Base-by-base conservation (phyloP, 2,329 filamentous ascomycete species). In the Coniochaeta prunicola region DNA sequence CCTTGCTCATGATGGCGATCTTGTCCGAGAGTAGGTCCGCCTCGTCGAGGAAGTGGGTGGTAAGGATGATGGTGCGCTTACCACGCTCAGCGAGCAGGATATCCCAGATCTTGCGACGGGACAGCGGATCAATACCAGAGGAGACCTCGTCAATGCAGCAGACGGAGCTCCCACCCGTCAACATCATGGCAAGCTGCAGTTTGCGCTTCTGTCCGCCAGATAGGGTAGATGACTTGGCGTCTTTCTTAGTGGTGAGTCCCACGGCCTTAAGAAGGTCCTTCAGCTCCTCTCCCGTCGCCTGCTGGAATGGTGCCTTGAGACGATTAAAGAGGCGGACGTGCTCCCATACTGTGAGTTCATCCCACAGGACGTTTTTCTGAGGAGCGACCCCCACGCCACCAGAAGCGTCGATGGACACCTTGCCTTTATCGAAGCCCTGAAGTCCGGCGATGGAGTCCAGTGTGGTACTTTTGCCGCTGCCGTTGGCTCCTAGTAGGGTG, bases 341-440 rank as follows among this genome's bases (percentile, higher is more conserved):
- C 71, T 96, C 91, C 66, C 86, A 84, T 0, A 96, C 91, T 0
- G 90, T 96, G 58, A 97, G 75, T 59, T 92, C 87, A 65, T 93
- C 89, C 92, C 92, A 97, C 33, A 97, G 80, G 6, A 97, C 92
- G 66, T 97, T 97, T 77, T 93, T 92, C 70, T 97, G 92, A 0
- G 92, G 92, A 59, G 91, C 93, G 45, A 96, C 86, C 15, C 92
- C 92, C 21, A 97, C 80, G 0, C 90, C 91, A 9, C 90, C 90
- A 10, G 85, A 86, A 0, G 87, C 87, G 63, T 92, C 87, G 53
- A 96, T 87, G 26, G 83, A 84, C 64, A 97, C 94, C 2, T 80
- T 80, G 2, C 92, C 92, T 59, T 82, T 85, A 0, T 90, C 91
- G 26, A 93, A 80, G 48, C 84, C 89, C 65, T 88, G 91, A 56